Evolutionary conservation across 2,329 filamentous ascomycete genomes (phyloP).

Genomic region (Calonectria honghensis): DNA sequence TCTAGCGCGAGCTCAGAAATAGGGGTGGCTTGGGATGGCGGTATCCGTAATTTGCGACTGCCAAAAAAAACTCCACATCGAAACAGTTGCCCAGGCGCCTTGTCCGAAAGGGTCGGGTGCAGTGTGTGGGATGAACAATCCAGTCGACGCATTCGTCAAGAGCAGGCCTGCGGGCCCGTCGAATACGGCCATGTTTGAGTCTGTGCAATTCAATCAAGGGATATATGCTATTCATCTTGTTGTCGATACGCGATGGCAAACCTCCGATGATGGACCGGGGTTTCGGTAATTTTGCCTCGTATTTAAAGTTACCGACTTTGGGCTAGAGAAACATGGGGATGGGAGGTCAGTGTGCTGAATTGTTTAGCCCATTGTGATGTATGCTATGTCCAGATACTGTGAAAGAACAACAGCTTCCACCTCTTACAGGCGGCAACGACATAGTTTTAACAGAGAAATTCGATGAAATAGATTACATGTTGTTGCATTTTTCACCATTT

Average conservation of each 20-base stretch:
- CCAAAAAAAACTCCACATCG: background rate
- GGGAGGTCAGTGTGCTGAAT: background rate
- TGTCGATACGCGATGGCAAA: background rate
- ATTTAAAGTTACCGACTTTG: background rate
- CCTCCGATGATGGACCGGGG: background rate
- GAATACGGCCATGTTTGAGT: background rate
- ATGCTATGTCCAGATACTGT: too few species aligned
- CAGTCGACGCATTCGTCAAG: background rate
- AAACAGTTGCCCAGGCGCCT: background rate
- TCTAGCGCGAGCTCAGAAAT: constrained; percentile 5
- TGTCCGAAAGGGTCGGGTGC: background rate
- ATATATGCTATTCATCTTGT: background rate
- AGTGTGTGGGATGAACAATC: background rate
- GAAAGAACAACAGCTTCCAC: too few species aligned
- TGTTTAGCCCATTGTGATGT: too few species aligned
- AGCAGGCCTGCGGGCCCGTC: background rate
- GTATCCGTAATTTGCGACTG: background rate
- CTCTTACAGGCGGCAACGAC: too few species aligned
- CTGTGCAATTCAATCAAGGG: background rate
- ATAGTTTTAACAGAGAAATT: too few species aligned
- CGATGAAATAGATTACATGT: too few species aligned
- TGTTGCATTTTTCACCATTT: too few species aligned
- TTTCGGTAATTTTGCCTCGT: background rate
- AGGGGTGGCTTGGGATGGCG: background rate
- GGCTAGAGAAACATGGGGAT: too few species aligned